Percentiles rank a stretch among this genome's conserved stretches.
Evolutionary conservation across 345 rosid species (phyloP).

Genomic region (Gynandropsis gynandra): DNA sequence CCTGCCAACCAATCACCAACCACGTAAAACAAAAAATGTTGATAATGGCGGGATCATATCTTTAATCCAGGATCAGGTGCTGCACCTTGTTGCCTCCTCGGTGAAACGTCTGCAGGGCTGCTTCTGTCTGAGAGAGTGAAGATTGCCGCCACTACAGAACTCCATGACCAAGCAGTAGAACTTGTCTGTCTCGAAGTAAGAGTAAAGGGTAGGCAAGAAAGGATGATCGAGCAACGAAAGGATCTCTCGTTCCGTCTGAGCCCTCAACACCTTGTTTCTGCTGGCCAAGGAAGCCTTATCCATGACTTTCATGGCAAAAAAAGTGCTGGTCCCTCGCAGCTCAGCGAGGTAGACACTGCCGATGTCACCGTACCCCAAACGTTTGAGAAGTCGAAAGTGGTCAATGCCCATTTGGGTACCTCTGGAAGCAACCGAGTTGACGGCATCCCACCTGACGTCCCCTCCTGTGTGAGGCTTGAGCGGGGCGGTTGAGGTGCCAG

Average conservation of each 20-base stretch:
- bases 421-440: slow-evolving; percentile 40
- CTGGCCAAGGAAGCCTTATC: slow-evolving; percentile 80
- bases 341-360: slow-evolving; percentile 75
- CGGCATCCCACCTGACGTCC: slow-evolving; percentile 79
- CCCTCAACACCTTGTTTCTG: slow-evolving; percentile 73
- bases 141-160: slow-evolving; percentile 76
- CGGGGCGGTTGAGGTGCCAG: slow-evolving; percentile 35
- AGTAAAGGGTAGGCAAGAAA: slow-evolving; percentile 58
- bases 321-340: slow-evolving; percentile 55
- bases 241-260: slow-evolving; percentile 65
- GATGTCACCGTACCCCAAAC: slow-evolving; percentile 86
- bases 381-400: slow-evolving; percentile 73
- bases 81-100: slow-evolving; percentile 59
- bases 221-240: slow-evolving; percentile 64
- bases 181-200: slow-evolving; percentile 70
- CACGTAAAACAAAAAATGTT: too few relatives aligned
- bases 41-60: too few relatives aligned
- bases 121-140: slow-evolving; percentile 76
- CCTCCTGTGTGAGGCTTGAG: slow-evolving; percentile 89
- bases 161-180: slow-evolving; percentile 76
- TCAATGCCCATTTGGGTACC: slow-evolving; percentile 50
- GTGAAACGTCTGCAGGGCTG: slow-evolving; percentile 60
- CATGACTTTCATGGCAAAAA: slow-evolving; percentile 86
- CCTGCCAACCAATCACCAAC: slow-evolving; percentile 29
- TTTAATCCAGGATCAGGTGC: too few relatives aligned